Evolutionary conservation across 805 yeast species (phyloP).

Genomic region (Schwanniomyces sp.): DNA sequence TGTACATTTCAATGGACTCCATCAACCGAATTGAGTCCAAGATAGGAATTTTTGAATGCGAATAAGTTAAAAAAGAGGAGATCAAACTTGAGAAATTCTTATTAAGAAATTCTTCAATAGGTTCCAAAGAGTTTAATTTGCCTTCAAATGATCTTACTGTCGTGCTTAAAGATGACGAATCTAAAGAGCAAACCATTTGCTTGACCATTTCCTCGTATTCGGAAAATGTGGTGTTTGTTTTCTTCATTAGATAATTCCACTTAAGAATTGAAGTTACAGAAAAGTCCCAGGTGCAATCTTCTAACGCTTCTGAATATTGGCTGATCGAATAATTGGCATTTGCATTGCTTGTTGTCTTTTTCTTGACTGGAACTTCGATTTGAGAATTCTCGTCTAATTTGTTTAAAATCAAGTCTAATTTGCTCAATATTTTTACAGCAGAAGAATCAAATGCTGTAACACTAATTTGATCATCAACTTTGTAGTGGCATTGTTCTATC

Average conservation of each 20-base stretch:
- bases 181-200: conserved; percentile 13
- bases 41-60: conserved; percentile 33
- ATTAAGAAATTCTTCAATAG: conserved; percentile 18
- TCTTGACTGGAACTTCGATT: background rate
- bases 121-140: conserved; percentile 8
- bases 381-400: conserved; percentile 12
- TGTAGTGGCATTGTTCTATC: conserved; percentile 43
- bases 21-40: conserved; percentile 27
- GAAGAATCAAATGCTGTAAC: conserved; percentile 23
- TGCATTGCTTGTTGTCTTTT: conserved; percentile 2
- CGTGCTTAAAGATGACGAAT: background rate
- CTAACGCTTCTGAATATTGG: conserved; percentile 4
- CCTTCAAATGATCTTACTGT: conserved; percentile 10
- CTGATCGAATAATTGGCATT: background rate
- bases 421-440: conserved; percentile 22
- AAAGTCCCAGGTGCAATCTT: conserved; percentile 32
- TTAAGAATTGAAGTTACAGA: conserved; percentile 26
- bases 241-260: conserved; percentile 24
- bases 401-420: conserved; percentile 27
- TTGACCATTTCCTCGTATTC: conserved; percentile 9
- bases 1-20: conserved; percentile 27
- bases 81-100: conserved; percentile 15
- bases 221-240: conserved; percentile 8
- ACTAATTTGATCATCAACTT: conserved; percentile 19
- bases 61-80: conserved; percentile 29